Conservation (phyloP, 805 yeast genomes). For the Lipomyces lipofer region DNA sequence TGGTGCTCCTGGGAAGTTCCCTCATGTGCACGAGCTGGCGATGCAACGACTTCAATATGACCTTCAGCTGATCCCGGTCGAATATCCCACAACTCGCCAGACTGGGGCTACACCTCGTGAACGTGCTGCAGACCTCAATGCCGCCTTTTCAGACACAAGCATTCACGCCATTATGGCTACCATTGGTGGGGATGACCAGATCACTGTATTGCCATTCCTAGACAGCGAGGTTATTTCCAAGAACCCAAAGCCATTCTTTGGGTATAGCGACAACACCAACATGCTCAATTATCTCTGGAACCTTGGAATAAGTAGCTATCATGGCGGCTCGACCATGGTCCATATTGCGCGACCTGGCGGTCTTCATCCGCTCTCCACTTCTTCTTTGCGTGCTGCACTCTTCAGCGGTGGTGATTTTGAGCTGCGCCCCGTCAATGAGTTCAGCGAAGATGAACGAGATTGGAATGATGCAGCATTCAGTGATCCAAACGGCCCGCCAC, state of each 20-base stretch:
- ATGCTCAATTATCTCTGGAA: slow-evolving; percentile 3
- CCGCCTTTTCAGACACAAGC: background rate
- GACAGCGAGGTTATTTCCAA: background rate
- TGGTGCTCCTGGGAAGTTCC: background rate
- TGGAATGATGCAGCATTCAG: background rate
- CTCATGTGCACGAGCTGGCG: background rate
- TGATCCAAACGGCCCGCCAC: background rate
- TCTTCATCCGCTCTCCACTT: background rate
- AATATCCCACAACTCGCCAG: slow-evolving; percentile 1
- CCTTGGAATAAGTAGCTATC: background rate
- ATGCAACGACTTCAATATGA: background rate
- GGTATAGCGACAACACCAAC: background rate
- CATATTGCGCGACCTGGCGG: background rate
- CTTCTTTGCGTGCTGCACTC: background rate
- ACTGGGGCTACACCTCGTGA: slow-evolving; percentile 1
- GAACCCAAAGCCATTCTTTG: slow-evolving; percentile 3
- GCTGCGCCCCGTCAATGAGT: background rate
- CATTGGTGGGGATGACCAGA: background rate
- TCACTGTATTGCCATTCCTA: slow-evolving; percentile 1
- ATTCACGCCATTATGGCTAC: slow-evolving; percentile 1
- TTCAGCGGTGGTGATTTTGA: background rate
- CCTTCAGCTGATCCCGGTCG: background rate
- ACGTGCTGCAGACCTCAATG: background rate
- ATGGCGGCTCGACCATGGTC: slow-evolving; percentile 2
- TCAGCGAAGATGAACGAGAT: background rate